Evolutionary conservation across 139 green algal genomes (phyloP), one percentile per base, ranked within the genome.

Genomic region (Micractinium sp.): DNA sequence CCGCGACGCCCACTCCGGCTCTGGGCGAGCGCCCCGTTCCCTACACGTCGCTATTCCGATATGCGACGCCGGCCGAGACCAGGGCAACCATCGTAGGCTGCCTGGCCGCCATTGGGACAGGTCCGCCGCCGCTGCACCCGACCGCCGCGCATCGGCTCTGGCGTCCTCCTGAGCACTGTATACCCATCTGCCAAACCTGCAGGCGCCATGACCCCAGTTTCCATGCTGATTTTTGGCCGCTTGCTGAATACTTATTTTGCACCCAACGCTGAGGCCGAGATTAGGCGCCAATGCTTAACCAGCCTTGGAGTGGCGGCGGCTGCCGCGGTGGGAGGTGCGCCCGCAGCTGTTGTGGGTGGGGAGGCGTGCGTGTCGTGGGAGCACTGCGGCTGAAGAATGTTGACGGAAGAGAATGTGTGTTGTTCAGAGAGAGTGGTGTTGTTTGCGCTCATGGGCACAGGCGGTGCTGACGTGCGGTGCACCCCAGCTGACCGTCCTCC

Each of bases 221-320:
- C 63, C 29, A 66, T 66, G 3, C 36, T 87, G 33, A 79, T 79
- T 36, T 87, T 87, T 79, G 82, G 82, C 19, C 36, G 38, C 19
- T 61, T 87, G 61, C 35, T 87, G 3, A 87, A 87, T 23, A 27
- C 82, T 36, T 87, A 79, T 33, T 87, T 87, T 18, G 61, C 20
- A 1, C 23, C 67, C 82, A 23, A 87, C 61, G 35, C 77, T 27
- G 61, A 63, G 61, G 35, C 38, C 12, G 61, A 87, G 38, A 61
- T 87, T 23, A 77, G 41, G 31, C 69, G 69, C 56, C 63, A 61
- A 35, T 33, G 38, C 23, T 60, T 87, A 3, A 66, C 74, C 36
- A 87, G 77, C 35, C 35, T 87, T 36, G 82, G 82, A n/a, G 67
- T 87, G 35, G 61, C 82, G 16, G 82, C n/a, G 3, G 63, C 82